Evolutionary conservation across 371 early-diverging fungal species (phyloP).

Genomic region (Blastocladiella emersonii): DNA sequence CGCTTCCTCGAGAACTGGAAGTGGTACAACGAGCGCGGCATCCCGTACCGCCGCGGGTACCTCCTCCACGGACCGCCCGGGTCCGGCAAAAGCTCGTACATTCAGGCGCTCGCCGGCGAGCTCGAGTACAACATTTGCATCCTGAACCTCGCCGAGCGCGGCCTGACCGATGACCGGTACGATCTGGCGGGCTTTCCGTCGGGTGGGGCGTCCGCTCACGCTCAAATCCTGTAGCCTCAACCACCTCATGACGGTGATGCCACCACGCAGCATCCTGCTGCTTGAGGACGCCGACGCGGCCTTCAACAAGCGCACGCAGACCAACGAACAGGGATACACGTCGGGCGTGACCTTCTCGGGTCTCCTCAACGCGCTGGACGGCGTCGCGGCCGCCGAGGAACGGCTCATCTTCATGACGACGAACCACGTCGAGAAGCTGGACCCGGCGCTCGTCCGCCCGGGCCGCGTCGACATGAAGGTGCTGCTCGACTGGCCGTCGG

Average conservation of each 20-base stretch:
- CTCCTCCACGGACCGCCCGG: constrained; percentile 98
- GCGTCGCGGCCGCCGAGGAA: constrained; percentile 96
- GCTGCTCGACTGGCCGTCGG: constrained; percentile 71
- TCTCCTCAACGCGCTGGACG: constrained; percentile 97
- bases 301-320: constrained; percentile 54
- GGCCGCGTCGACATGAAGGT: constrained; percentile 95
- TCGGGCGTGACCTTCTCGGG: constrained; percentile 98
- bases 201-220: background rate
- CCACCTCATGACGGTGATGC: constrained; percentile 82
- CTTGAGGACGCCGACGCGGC: constrained; percentile 99
- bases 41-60: constrained; percentile 95
- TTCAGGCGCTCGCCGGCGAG: constrained; percentile 95
- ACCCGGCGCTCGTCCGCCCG: constrained; percentile 95
- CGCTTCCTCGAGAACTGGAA: constrained; percentile 73
- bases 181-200: too few relatives aligned
- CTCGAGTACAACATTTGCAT: constrained; percentile 95
- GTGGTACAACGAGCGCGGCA: constrained; percentile 92
- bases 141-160: constrained; percentile 82
- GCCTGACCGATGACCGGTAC: constrained; percentile 86
- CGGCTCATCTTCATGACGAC: constrained; percentile 98
- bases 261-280: constrained; percentile 89
- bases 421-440: constrained; percentile 90
- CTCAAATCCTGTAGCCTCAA: constrained; percentile 30
- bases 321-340: constrained; percentile 43
- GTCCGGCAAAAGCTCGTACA: constrained; percentile 96